phyloP scores from a whole-genome alignment of 495 filamentous ascomycete species.

The Halenospora varia region DNA sequence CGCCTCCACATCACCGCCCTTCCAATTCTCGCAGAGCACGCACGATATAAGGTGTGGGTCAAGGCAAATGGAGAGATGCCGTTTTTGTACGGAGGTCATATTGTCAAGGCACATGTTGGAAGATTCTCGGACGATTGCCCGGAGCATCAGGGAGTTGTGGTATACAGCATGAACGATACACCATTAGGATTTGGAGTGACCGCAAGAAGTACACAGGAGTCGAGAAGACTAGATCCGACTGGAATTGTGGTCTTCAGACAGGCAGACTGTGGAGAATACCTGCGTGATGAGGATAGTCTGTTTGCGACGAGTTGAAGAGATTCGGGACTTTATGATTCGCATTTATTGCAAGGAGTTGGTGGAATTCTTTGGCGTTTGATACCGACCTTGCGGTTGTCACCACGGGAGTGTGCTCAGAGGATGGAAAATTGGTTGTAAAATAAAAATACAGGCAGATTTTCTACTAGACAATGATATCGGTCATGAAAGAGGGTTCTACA shows the following conservation, averaged over 20 bases:
- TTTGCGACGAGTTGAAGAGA: conserved; percentile 34
- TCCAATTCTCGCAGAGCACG: conserved; percentile 80
- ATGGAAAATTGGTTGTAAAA: too few relatives aligned
- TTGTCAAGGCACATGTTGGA: conserved; percentile 89
- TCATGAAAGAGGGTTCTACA: too few relatives aligned
- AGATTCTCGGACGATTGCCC: conserved; percentile 85
- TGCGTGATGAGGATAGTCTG: conserved; percentile 68
- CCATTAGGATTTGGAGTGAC: conserved; percentile 84
- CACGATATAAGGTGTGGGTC: conserved; percentile 92
- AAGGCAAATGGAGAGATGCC: conserved; percentile 95
- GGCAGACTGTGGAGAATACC: conserved; percentile 86
- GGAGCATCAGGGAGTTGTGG: conserved; percentile 70
- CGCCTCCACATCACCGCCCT: conserved; percentile 79
- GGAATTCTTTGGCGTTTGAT: too few relatives aligned
- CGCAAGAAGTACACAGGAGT: conserved; percentile 76
- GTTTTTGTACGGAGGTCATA: conserved; percentile 84
- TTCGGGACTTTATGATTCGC: background rate
- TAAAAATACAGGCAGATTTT: too few relatives aligned
- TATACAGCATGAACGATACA: conserved; percentile 72
- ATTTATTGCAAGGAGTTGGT: background rate
- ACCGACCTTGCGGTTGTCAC: too few relatives aligned
- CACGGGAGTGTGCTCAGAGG: too few relatives aligned
- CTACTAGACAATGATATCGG: too few relatives aligned
- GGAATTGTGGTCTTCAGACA: conserved; percentile 81
- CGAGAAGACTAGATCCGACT: conserved; percentile 79